phyloP scores from a whole-genome alignment of 257 asterid genomes.

The Capsicum chinense region DNA sequence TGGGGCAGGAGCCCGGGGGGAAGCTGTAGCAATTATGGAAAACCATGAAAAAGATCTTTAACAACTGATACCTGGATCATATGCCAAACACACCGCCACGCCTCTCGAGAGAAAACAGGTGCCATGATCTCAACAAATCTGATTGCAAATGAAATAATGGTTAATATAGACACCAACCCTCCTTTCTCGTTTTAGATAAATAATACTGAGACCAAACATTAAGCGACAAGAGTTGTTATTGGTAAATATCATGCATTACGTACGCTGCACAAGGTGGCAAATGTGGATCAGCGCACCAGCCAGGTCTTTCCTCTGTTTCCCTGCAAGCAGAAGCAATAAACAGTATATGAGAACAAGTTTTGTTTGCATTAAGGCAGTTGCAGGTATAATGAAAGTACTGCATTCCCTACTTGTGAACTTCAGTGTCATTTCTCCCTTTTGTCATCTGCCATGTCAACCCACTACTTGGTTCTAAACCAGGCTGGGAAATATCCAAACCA shows the following conservation, averaged over 20 bases:
- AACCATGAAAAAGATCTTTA: constrained; percentile 25
- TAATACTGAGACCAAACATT: background rate
- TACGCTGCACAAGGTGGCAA: constrained; percentile 99
- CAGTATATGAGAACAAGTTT: constrained; percentile 28
- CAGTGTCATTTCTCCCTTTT: constrained; percentile 65
- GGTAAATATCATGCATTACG: constrained; percentile 30
- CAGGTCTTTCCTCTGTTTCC: constrained; percentile 83
- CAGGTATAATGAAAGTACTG: background rate
- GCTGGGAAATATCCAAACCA: constrained; percentile 86
- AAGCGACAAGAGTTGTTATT: constrained; percentile 18
- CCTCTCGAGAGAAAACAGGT: constrained; percentile 91
- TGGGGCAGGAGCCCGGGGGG: background rate
- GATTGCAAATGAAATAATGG: constrained; percentile 28
- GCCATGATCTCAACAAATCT: constrained; percentile 99
- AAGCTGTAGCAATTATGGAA: constrained; percentile 15
- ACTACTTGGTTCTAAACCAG: constrained; percentile 83
- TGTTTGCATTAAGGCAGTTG: background rate
- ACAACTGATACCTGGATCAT: constrained; percentile 73
- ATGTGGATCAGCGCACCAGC: constrained; percentile 87
- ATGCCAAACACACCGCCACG: constrained; percentile 99
- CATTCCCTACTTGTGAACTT: constrained; percentile 80
- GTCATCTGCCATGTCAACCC: constrained; percentile 96
- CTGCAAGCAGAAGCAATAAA: constrained; percentile 42
- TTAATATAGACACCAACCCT: constrained; percentile 8
- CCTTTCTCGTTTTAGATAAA: background rate